Evolutionary conservation across 2,329 filamentous ascomycete genomes (phyloP).

Genomic region (Cercospora nicotianae): DNA sequence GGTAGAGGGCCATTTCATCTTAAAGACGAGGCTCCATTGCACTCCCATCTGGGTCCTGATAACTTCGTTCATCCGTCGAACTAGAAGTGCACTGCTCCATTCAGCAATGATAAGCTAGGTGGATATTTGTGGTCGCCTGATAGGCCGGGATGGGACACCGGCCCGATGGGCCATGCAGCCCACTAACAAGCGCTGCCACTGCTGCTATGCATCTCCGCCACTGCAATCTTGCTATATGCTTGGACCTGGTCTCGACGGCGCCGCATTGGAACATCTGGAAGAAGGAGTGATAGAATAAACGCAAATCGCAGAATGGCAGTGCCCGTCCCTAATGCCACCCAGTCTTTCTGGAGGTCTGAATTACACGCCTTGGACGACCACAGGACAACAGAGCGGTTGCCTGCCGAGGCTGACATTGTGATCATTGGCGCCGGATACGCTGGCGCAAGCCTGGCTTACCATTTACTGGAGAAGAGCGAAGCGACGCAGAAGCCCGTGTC

Average conservation of each 20-base stretch:
- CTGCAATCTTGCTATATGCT: neutral
- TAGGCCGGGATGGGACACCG: constrained; percentile 8
- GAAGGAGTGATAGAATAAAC: neutral
- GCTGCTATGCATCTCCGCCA: neutral
- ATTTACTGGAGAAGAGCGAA: constrained; percentile 26
- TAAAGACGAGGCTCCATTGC: neutral
- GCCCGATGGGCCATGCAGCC: constrained; percentile 6
- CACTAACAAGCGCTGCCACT: neutral
- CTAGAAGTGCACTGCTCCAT: neutral
- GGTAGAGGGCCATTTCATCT: neutral
- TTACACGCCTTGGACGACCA: constrained; percentile 54
- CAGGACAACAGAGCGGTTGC: constrained; percentile 60
- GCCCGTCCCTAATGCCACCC: constrained; percentile 27
- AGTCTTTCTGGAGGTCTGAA: constrained; percentile 48
- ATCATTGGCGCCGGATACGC: constrained; percentile 34
- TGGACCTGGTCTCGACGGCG: neutral
- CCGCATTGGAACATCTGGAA: neutral
- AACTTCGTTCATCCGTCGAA: neutral
- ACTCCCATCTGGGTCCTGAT: neutral
- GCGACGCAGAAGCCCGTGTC: constrained; percentile 5
- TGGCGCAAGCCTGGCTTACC: constrained; percentile 31
- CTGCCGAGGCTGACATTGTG: constrained; percentile 29
- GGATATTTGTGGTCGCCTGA: constrained; percentile 1
- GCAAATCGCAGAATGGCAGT: constrained; percentile 16
- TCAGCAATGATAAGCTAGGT: neutral